Evolutionary conservation across 768 basidiomycete genomes (phyloP).

Genomic region (Phlegmacium glaucopus): DNA sequence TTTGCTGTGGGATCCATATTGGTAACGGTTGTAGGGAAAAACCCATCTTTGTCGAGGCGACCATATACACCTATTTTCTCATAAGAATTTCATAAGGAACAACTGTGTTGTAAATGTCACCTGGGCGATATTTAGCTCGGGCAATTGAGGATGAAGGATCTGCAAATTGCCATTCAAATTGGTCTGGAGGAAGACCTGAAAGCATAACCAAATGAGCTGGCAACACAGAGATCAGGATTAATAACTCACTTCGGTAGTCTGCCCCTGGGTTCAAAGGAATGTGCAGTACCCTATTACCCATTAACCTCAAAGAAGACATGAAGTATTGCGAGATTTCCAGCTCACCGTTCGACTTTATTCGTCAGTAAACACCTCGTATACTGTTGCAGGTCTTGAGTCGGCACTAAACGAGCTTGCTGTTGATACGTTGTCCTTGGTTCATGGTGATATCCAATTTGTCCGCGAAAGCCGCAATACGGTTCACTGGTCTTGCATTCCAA

Average conservation of each 20-base stretch:
- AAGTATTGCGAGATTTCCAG: slow-evolving; percentile 2
- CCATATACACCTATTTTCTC: slow-evolving; percentile 42
- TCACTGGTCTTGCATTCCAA: slow-evolving; percentile 31
- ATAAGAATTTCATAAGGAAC: background rate
- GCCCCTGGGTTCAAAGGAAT: slow-evolving; percentile 56
- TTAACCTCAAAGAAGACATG: background rate
- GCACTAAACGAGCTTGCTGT: slow-evolving; percentile 37
- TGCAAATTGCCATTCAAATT: slow-evolving; percentile 57
- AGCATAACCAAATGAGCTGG: background rate
- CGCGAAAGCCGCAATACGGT: slow-evolving; percentile 35
- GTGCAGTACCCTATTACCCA: slow-evolving; percentile 46
- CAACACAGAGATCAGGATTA: background rate
- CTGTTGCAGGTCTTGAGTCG: slow-evolving; percentile 59
- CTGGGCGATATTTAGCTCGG: slow-evolving; percentile 45
- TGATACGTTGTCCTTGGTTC: slow-evolving; percentile 44
- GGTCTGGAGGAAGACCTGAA: slow-evolving; percentile 39
- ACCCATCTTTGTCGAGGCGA: slow-evolving; percentile 49
- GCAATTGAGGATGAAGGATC: slow-evolving; percentile 61
- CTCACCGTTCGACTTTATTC: slow-evolving; percentile 57
- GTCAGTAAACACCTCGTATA: slow-evolving; percentile 53
- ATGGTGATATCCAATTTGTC: slow-evolving; percentile 28
- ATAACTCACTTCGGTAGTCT: slow-evolving; percentile 60
- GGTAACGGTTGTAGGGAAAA: slow-evolving; percentile 74
- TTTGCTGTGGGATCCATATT: slow-evolving; percentile 80
- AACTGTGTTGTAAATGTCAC: slow-evolving; percentile 26